phyloP scores from a whole-genome alignment of 2,329 filamentous ascomycete genomes.

The Trichoderma sp. region DNA sequence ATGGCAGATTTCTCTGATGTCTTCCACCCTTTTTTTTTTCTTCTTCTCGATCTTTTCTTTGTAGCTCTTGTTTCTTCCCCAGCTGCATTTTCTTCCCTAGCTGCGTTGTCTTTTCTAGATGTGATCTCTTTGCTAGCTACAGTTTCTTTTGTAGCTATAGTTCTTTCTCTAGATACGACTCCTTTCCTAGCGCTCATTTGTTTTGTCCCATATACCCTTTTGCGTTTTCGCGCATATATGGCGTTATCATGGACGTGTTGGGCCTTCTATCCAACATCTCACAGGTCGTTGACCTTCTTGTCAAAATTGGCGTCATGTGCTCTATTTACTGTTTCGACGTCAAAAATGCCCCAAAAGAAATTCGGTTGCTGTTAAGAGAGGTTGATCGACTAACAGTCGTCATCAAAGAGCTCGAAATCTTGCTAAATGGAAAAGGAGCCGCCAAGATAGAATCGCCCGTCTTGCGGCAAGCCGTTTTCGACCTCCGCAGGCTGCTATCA shows the following conservation, averaged over 20 bases:
- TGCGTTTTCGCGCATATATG: background rate
- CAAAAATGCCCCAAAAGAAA: slow-evolving; percentile 25
- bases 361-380: slow-evolving; percentile 26
- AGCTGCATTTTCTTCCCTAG: background rate
- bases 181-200: no score
- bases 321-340: slow-evolving; percentile 28
- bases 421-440: slow-evolving; percentile 17
- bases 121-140: background rate
- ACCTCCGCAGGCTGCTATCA: background rate
- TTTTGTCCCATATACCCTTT: background rate
- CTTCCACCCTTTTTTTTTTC: background rate
- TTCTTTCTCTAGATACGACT: no score
- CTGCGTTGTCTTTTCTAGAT: background rate
- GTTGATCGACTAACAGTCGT: slow-evolving; percentile 24
- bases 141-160: no score
- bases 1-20: background rate
- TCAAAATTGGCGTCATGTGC: slow-evolving; percentile 29
- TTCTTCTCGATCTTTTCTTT: background rate
- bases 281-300: slow-evolving; percentile 28
- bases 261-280: slow-evolving; percentile 27
- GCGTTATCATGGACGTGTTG: slow-evolving; percentile 24
- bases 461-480: slow-evolving; percentile 15
- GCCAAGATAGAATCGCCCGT: slow-evolving; percentile 17
- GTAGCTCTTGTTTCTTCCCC: background rate
- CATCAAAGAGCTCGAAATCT: slow-evolving; percentile 24